phyloP scores from a whole-genome alignment of 352 stramenopile genomes.

The Phytophthora ohioensis region DNA sequence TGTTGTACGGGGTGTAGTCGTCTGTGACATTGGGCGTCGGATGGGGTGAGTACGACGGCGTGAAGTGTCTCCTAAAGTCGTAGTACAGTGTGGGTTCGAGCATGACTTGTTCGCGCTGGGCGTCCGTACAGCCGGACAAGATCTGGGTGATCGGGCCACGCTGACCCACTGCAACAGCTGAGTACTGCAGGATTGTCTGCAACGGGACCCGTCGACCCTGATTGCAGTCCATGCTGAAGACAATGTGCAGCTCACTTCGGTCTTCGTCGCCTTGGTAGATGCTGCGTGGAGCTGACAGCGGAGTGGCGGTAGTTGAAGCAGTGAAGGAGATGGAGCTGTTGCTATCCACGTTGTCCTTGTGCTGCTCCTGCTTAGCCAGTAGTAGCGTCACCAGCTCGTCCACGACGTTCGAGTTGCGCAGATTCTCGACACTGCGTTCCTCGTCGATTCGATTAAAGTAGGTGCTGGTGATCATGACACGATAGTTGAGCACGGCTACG shows the following conservation, averaged over 20 bases:
- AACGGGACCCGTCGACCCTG: conserved; percentile 49
- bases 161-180: conserved; percentile 47
- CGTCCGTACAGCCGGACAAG: conserved; percentile 51
- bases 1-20: conserved; percentile 64
- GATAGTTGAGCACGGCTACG: conserved; percentile 49
- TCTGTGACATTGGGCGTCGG: conserved; percentile 50
- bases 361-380: conserved; percentile 21
- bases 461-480: conserved; percentile 26
- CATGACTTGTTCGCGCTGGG: conserved; percentile 36
- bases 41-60: conserved; percentile 53
- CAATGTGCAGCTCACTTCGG: conserved; percentile 51
- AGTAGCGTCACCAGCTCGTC: conserved; percentile 35
- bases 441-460: conserved; percentile 1
- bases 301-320: not conserved
- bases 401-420: conserved; percentile 21
- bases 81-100: conserved; percentile 59
- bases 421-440: conserved; percentile 6
- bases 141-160: conserved; percentile 63
- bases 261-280: conserved; percentile 44
- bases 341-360: not conserved
- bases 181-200: conserved; percentile 59
- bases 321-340: not conserved
- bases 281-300: conserved; percentile 5
- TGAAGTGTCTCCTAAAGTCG: conserved; percentile 64
- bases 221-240: conserved; percentile 64